phyloP scores from a whole-genome alignment of 169 alveolate genomes.

The Plasmodium fragile region DNA sequence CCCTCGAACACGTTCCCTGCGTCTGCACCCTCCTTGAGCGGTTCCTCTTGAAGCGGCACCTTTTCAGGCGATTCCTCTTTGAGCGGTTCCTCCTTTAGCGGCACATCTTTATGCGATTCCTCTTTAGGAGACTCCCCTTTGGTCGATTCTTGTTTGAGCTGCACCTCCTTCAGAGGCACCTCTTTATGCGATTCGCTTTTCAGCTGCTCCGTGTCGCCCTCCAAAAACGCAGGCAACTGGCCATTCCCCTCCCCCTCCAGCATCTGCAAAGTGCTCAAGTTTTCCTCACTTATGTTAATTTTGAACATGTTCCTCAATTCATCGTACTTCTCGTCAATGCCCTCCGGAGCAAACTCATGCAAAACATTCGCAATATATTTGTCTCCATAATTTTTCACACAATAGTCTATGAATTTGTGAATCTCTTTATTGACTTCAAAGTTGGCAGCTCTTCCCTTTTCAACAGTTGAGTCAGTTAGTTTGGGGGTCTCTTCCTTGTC shows the following conservation, averaged over 20 bases:
- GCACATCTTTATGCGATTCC: neutral
- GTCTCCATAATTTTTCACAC: slow-evolving; percentile 70
- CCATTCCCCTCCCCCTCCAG: slow-evolving; percentile 19
- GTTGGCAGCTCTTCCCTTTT: slow-evolving; percentile 1
- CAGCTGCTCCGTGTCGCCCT: neutral
- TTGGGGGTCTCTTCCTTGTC: neutral
- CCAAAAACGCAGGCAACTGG: slow-evolving; percentile 23
- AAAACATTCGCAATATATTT: slow-evolving; percentile 32
- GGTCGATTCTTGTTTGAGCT: too few relatives aligned
- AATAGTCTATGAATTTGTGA: slow-evolving; percentile 66
- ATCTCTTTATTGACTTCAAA: slow-evolving; percentile 69
- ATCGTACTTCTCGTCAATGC: slow-evolving; percentile 31
- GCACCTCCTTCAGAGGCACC: neutral
- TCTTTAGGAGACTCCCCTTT: neutral
- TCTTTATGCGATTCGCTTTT: neutral
- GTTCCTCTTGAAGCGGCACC: neutral
- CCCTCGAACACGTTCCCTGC: slow-evolving; percentile 31
- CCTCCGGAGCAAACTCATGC: slow-evolving; percentile 26
- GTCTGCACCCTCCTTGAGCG: neutral
- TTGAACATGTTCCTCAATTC: slow-evolving; percentile 52
- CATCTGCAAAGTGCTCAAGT: slow-evolving; percentile 18
- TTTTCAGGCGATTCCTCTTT: neutral
- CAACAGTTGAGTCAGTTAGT: neutral
- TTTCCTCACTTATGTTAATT: slow-evolving; percentile 47
- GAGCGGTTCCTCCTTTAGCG: neutral